These are phyloP conservation scores for Kluyveromyces starmeri DNA, from an alignment of 805 yeast species.

Conservation along the genomic window DNA sequence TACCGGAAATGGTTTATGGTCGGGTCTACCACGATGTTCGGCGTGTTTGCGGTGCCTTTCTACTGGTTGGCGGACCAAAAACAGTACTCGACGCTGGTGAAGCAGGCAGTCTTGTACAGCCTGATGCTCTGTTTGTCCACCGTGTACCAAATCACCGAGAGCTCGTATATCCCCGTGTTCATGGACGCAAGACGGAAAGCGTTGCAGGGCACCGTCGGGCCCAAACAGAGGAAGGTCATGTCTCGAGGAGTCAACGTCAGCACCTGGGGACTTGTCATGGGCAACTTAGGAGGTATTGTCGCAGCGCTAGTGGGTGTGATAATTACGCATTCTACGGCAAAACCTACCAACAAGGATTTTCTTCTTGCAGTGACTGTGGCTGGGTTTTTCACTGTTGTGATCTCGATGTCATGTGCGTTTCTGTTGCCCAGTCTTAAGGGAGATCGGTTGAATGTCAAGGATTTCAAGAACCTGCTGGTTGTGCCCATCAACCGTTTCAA, in stretches of 20 bases:
- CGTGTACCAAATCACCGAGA: slow-evolving; percentile 32
- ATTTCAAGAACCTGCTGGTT: neutral
- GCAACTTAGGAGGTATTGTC: slow-evolving; percentile 33
- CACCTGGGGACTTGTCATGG: slow-evolving; percentile 31
- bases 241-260: slow-evolving; percentile 31
- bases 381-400: slow-evolving; percentile 28
- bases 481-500: slow-evolving; percentile 20
- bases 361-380: slow-evolving; percentile 34
- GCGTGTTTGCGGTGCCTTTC: slow-evolving; percentile 31
- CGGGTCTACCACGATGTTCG: slow-evolving; percentile 28
- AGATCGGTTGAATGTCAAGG: slow-evolving; percentile 6
- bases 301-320: slow-evolving; percentile 33
- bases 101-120: slow-evolving; percentile 28
- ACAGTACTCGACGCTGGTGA: slow-evolving; percentile 17
- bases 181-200: slow-evolving; percentile 28
- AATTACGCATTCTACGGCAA: slow-evolving; percentile 26
- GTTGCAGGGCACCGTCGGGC: neutral
- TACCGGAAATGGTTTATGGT: slow-evolving; percentile 30
- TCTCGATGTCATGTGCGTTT: slow-evolving; percentile 22
- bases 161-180: slow-evolving; percentile 33
- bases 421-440: slow-evolving; percentile 29
- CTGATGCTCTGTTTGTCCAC: slow-evolving; percentile 25
- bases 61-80: slow-evolving; percentile 22
- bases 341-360: slow-evolving; percentile 24
- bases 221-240: slow-evolving; percentile 14